A percentile compares a stretch with the other conserved stretches of the same genome.
Evolutionary conservation across 257 asterid genomes (phyloP).

Genomic region (Asclepias syriaca): DNA sequence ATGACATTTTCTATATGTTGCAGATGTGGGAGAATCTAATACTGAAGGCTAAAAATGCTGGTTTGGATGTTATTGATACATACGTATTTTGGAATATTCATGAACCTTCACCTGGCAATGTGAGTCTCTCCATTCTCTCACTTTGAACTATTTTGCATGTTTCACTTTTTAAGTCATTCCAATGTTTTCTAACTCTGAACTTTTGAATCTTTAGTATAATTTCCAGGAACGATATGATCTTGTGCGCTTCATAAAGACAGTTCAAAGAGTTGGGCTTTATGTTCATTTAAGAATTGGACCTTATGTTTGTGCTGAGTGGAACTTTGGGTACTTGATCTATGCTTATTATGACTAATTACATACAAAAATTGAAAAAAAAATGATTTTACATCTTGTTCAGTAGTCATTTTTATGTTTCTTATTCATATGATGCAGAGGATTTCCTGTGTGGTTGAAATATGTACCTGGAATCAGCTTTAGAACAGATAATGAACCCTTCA

Average conservation of each 20-base stretch:
- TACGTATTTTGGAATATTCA: slow-evolving; percentile 68
- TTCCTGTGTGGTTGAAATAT: slow-evolving; percentile 72
- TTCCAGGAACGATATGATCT: slow-evolving; percentile 68
- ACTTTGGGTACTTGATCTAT: slow-evolving; percentile 46
- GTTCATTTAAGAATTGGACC: slow-evolving; percentile 65
- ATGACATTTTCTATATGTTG: slow-evolving; percentile 15
- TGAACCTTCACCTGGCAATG: slow-evolving; percentile 68
- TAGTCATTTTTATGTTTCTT: slow-evolving; percentile 1
- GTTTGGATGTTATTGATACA: slow-evolving; percentile 67
- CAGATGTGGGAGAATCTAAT: slow-evolving; percentile 79
- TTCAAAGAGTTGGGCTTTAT: slow-evolving; percentile 48
- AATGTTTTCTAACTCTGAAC: slow-evolving; percentile 4
- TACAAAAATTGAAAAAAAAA: background rate
- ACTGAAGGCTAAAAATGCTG: slow-evolving; percentile 55
- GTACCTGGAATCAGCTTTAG: slow-evolving; percentile 72
- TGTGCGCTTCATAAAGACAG: slow-evolving; percentile 55
- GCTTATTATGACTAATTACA: background rate
- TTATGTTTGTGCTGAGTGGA: slow-evolving; percentile 79
- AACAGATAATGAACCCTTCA: slow-evolving; percentile 64
- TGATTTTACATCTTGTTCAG: background rate
- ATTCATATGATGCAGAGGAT: slow-evolving; percentile 46
- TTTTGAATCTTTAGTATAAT: slow-evolving; percentile 37
- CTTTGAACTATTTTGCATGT: background rate
- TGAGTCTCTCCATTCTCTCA: slow-evolving; percentile 25
- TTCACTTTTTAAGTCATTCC: background rate